A percentile compares a stretch with the other conserved stretches of the same genome.
phyloP scores from a whole-genome alignment of 176 grass and related monocot species.

The bread wheat (Triticum aestivum) region IWGSC_CS_RefSeq_v2.1 NC_057799.1:198972976-198973475 shows the following conservation, averaged over 20 bases:
- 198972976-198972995: too few relatives aligned
- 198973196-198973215: conserved; percentile 20
- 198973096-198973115: not conserved
- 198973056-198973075: not conserved
- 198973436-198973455: not conserved
- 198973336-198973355: not conserved
- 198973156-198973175: not conserved
- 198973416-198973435: not conserved
- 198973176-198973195: not conserved
- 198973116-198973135: not conserved
- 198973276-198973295: not conserved
- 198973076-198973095: not conserved
- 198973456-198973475: not conserved
- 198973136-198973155: not conserved
- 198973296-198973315: not conserved
- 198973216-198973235: conserved; percentile 1
- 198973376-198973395: not conserved
- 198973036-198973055: not conserved
- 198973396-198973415: not conserved
- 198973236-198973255: conserved; percentile 26
- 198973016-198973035: not conserved
- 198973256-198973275: not conserved
- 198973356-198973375: not conserved
- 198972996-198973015: not conserved
- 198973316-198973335: conserved; percentile 30